Base-by-base conservation (phyloP, 345 rosid genomes). In the Eucalyptus rudis region DNA sequence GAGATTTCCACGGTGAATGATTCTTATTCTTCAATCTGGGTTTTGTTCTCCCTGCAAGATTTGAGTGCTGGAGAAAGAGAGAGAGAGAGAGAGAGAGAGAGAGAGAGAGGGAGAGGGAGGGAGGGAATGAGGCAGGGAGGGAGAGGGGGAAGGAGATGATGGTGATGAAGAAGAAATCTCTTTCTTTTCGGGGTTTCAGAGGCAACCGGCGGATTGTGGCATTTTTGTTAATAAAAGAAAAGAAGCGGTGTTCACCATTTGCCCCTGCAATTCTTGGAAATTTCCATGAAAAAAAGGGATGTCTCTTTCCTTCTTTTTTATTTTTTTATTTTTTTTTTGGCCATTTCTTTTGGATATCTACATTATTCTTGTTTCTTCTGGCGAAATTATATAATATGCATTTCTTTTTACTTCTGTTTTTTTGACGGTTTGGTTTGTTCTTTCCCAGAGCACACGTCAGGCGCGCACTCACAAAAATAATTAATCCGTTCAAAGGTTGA, bases 221-320 rank as follows among this genome's bases (percentile, higher is more conserved):
- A 22, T 56, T 56, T 56, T 56, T 9, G 62, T 10, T 56, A 13
- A 56, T 56, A 10, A 24, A 56, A 4, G 0, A 56, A 56, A 40
- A 43, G 68, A 15, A 59, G 45, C 1, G 29, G 54, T 7, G 33
- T 13, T 22, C 36, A 52, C 24, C 54, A 47, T 86, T 89, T 88
- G 84, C 90, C 92, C 92, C 56, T 64, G n/a, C 66, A 47, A 2
- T 89, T 88, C 86, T 10, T 7, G 3, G 71, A 87, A 92, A 92
- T 87, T 91, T 87, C 90, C 54, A 31, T 7, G 49, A 14, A 59
- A 13, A 25, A n/a, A n/a, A n/a, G 36, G 10, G 36, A 14, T 29
- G 81, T 50, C 58, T 52, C 33, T n/a, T 4, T 40, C 33, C 29
- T 22, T 87, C 47, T 27, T 49, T 15, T 50, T 24, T 2, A 33